phyloP scores from a whole-genome alignment of 1,284 basidiomycete genomes.

The Ganoderma boninense region DNA sequence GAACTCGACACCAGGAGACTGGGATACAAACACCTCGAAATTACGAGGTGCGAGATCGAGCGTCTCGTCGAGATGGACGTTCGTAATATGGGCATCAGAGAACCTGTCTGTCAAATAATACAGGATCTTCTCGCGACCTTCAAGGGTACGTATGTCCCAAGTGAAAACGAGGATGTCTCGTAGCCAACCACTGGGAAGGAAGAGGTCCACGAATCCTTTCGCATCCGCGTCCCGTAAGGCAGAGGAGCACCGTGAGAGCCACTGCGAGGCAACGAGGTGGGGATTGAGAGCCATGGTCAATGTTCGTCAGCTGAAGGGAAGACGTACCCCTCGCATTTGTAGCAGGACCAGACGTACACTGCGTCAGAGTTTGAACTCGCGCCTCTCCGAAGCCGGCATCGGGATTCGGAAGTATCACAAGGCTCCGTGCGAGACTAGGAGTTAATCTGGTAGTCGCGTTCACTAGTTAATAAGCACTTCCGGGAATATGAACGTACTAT shows the following conservation, averaged over 20 bases:
- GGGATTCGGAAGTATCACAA: neutral
- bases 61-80: slow-evolving; percentile 42
- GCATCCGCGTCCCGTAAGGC: slow-evolving; percentile 46
- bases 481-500: neutral
- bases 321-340: neutral
- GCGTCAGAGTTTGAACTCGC: neutral
- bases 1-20: slow-evolving; percentile 29
- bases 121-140: slow-evolving; percentile 48
- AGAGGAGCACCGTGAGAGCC: slow-evolving; percentile 54
- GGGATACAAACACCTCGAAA: slow-evolving; percentile 25
- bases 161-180: slow-evolving; percentile 69
- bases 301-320: neutral
- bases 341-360: neutral
- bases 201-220: slow-evolving; percentile 43
- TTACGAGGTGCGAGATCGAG: slow-evolving; percentile 38
- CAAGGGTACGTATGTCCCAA: slow-evolving; percentile 70
- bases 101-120: slow-evolving; percentile 51
- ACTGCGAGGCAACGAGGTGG: slow-evolving; percentile 46
- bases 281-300: slow-evolving; percentile 20
- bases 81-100: slow-evolving; percentile 32
- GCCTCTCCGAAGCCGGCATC: neutral
- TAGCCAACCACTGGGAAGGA: slow-evolving; percentile 57
- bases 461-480: neutral
- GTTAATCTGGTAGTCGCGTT: neutral
- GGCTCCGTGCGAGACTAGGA: neutral